These are phyloP conservation scores for Cutaneotrichosporon dermatis DNA, from an alignment of 1,284 basidiomycete species.

Conservation along the genomic window DNA sequence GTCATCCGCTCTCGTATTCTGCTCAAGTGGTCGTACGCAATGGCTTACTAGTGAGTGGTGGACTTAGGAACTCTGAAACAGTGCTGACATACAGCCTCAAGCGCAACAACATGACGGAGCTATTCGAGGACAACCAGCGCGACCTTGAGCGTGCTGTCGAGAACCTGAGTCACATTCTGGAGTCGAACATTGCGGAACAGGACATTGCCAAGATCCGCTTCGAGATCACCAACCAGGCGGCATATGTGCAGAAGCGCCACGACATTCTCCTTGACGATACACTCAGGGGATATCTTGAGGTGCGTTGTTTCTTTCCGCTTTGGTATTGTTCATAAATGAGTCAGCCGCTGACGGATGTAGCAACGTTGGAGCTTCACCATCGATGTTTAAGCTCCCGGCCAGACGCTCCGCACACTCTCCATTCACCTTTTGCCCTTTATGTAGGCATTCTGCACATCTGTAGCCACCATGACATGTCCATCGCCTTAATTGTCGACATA, in stretches of 20 bases:
- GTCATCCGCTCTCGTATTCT: conserved; percentile 87
- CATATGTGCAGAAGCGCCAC: conserved; percentile 95
- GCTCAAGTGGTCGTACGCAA: conserved; percentile 99
- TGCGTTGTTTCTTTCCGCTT: no score
- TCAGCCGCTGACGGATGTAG: no score
- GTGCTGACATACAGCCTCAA: conserved; percentile 48
- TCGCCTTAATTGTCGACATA: no score
- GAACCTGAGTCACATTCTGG: conserved; percentile 85
- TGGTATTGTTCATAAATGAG: no score
- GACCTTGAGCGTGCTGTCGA: conserved; percentile 94
- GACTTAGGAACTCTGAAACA: neutral
- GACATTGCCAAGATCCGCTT: conserved; percentile 76
- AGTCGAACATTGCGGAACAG: conserved; percentile 78
- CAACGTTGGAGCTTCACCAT: no score
- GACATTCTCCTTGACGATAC: conserved; percentile 94
- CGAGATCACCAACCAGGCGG: conserved; percentile 90
- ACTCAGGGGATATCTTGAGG: conserved; percentile 72
- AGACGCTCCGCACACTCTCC: no score
- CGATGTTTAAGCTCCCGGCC: no score
- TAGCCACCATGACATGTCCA: no score
- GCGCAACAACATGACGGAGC: conserved; percentile 84
- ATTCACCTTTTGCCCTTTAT: no score
- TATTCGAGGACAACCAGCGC: conserved; percentile 97
- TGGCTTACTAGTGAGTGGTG: conserved; percentile 77
- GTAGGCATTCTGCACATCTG: no score